Evolutionary conservation across 2,329 filamentous ascomycete genomes (phyloP).

Genomic region (Nothopassalora personata): DNA sequence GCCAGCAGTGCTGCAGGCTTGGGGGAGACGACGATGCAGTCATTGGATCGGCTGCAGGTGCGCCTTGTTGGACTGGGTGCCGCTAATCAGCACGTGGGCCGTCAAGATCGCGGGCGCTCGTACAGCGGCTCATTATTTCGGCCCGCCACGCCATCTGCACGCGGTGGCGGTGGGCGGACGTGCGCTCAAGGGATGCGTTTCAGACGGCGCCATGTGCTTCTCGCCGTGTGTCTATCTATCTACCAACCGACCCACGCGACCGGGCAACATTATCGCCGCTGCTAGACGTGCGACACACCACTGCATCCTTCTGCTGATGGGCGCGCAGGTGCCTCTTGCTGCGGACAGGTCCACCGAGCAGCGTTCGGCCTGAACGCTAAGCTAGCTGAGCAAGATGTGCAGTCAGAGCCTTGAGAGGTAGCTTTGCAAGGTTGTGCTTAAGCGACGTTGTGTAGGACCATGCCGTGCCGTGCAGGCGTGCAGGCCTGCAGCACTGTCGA

Average conservation of each 20-base stretch:
- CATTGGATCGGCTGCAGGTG: constrained; percentile 13
- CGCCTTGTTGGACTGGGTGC: constrained; percentile 5
- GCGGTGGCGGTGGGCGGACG: background rate
- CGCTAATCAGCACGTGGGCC: constrained; percentile 10
- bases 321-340: no score
- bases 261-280: no score
- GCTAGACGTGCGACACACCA: no score
- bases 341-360: background rate
- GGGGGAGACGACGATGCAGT: background rate
- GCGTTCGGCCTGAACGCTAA: background rate
- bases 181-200: constrained; percentile 1
- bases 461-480: background rate
- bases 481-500: constrained; percentile 1
- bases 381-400: background rate
- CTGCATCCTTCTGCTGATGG: no score
- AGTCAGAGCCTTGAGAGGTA: background rate
- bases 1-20: constrained; percentile 4
- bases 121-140: constrained; percentile 19
- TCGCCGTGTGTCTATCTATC: no score
- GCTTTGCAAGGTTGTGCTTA: constrained; percentile 1
- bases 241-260: no score
- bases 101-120: constrained; percentile 12
- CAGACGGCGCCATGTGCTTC: background rate
- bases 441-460: constrained; percentile 3
- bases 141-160: constrained; percentile 10